phyloP scores from a whole-genome alignment of 257 asterid species.

The Euphrasia confusa region DNA sequence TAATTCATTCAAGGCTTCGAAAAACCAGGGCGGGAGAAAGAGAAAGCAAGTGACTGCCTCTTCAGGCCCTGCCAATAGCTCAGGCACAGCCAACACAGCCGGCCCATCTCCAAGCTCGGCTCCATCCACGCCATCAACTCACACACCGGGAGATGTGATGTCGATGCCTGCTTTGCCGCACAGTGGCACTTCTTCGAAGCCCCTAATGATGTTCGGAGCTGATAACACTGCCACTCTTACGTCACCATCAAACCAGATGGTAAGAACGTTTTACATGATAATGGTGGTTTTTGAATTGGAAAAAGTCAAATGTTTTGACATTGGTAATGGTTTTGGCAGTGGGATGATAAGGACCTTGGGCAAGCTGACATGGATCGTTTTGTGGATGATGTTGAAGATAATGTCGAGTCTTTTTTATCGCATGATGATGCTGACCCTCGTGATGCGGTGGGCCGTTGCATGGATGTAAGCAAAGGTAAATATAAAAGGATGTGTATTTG shows the following conservation, averaged over 20 bases:
- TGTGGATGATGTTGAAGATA: conserved; percentile 96
- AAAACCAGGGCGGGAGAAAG: conserved; percentile 88
- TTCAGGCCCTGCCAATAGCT: conserved; percentile 96
- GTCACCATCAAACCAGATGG: conserved; percentile 90
- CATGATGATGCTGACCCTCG: conserved; percentile 92
- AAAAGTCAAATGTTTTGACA: neutral
- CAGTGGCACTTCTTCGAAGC: conserved; percentile 77
- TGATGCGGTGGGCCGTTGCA: conserved; percentile 79
- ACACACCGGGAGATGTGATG: conserved; percentile 93
- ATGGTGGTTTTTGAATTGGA: conserved; percentile 1
- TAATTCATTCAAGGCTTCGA: conserved; percentile 68
- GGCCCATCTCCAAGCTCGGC: conserved; percentile 99
- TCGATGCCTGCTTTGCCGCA: conserved; percentile 83
- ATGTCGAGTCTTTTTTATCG: conserved; percentile 86
- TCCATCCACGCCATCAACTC: conserved; percentile 98
- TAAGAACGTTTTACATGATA: conserved; percentile 30
- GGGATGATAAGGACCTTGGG: conserved; percentile 94
- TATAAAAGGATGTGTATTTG: neutral
- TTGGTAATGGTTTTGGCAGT: conserved; percentile 43
- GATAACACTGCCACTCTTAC: conserved; percentile 82
- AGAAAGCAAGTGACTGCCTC: conserved; percentile 88
- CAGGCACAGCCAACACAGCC: conserved; percentile 97
- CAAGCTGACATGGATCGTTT: conserved; percentile 97
- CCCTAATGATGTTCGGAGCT: conserved; percentile 77
- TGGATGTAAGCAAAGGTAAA: conserved; percentile 89